Percentiles rank a stretch among this genome's conserved stretches.
These are phyloP conservation scores for Cryptococcus sp. DNA, from an alignment of 1,284 basidiomycete species.

Conservation along the genomic window DNA sequence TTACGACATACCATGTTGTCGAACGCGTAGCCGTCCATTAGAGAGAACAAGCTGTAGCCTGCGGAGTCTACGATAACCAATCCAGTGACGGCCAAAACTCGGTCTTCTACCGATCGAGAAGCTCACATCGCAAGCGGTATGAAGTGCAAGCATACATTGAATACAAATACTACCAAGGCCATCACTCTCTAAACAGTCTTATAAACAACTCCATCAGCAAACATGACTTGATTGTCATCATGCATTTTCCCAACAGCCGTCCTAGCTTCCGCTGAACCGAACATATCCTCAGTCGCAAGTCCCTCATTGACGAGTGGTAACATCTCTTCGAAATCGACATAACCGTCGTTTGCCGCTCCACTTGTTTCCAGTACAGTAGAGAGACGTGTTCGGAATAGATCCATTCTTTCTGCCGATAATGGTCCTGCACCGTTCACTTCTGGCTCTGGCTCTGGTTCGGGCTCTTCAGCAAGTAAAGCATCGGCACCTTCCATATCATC, in stretches of 20 bases:
- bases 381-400: slow-evolving; percentile 71
- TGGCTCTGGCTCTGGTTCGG: slow-evolving; percentile 17
- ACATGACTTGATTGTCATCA: slow-evolving; percentile 80
- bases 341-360: slow-evolving; percentile 62
- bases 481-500: slow-evolving; percentile 57
- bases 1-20: too few species aligned
- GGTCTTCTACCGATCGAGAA: too few species aligned
- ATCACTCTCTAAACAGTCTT: slow-evolving; percentile 41
- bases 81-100: too few species aligned
- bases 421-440: slow-evolving; percentile 29
- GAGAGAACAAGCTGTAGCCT: too few species aligned
- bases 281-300: slow-evolving; percentile 63
- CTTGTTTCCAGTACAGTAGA: slow-evolving; percentile 64
- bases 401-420: slow-evolving; percentile 51
- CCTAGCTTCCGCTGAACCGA: slow-evolving; percentile 74
- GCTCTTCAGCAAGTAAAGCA: slow-evolving; percentile 46
- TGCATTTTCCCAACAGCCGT: slow-evolving; percentile 73
- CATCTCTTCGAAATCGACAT: slow-evolving; percentile 65
- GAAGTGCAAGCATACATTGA: too few species aligned
- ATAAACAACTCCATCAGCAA: slow-evolving; percentile 68
- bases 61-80: too few species aligned
- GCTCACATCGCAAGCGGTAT: too few species aligned
- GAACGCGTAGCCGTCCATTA: too few species aligned
- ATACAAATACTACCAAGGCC: too few species aligned
- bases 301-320: slow-evolving; percentile 76